Conservation (phyloP, 1,139 yeast genomes). For the Yamadazyma jaroonii region DNA sequence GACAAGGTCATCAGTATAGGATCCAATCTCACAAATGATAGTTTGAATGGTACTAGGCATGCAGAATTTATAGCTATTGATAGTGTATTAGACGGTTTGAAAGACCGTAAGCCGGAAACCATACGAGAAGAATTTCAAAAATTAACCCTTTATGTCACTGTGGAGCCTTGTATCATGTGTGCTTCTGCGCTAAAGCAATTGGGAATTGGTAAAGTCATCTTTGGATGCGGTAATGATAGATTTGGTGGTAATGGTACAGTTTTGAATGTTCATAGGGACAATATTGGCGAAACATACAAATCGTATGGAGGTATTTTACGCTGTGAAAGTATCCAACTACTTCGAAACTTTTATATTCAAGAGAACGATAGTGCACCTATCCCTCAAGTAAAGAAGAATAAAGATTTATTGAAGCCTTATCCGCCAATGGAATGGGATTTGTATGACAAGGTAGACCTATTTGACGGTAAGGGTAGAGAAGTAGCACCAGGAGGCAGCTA, state of each 20-base stretch:
- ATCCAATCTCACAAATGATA: slow-evolving; percentile 83
- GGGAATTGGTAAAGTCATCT: slow-evolving; percentile 68
- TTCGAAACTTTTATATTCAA: slow-evolving; percentile 78
- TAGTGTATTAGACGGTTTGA: slow-evolving; percentile 30
- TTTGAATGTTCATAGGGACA: slow-evolving; percentile 55
- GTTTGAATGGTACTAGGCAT: slow-evolving; percentile 82
- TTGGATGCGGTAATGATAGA: slow-evolving; percentile 92
- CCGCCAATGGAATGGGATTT: slow-evolving; percentile 36
- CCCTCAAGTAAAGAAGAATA: slow-evolving; percentile 72
- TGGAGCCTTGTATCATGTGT: slow-evolving; percentile 98
- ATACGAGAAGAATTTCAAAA: slow-evolving; percentile 39
- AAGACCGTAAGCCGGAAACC: slow-evolving; percentile 9
- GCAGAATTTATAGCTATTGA: slow-evolving; percentile 89
- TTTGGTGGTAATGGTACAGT: slow-evolving; percentile 98
- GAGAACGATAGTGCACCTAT: slow-evolving; percentile 85
- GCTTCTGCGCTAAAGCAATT: slow-evolving; percentile 87
- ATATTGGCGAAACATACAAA: slow-evolving; percentile 28
- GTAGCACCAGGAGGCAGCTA: slow-evolving; percentile 1
- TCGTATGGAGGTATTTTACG: slow-evolving; percentile 78
- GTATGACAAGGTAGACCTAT: slow-evolving; percentile 8
- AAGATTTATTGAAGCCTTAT: slow-evolving; percentile 68
- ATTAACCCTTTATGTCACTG: slow-evolving; percentile 80
- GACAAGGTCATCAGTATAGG: slow-evolving; percentile 69
- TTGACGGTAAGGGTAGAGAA: slow-evolving; percentile 16
- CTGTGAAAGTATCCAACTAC: slow-evolving; percentile 76